Percentiles rank a stretch among this genome's conserved stretches.
Conservation (phyloP, 2,329 filamentous ascomycete genomes). For the Aspergillus amoenus region DNA sequence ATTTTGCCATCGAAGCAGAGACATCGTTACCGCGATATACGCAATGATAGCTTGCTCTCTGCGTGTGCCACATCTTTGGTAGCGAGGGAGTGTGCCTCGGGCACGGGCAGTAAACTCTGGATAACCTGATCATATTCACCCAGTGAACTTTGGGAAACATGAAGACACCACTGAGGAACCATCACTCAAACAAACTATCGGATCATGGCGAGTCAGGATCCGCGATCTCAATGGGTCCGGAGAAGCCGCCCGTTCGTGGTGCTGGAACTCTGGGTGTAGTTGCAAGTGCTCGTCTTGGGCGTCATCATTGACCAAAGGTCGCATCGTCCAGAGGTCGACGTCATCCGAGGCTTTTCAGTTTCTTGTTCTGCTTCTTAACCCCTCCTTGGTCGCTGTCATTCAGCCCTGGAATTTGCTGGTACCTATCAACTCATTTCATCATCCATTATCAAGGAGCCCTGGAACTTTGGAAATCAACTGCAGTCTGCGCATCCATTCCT, state of each 20-base stretch:
- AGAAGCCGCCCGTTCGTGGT: conserved; percentile 10
- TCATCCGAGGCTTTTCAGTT: conserved; percentile 30
- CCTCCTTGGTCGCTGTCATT: not conserved
- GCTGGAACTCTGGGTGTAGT: conserved; percentile 1
- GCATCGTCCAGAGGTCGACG: conserved; percentile 32
- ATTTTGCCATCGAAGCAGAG: not conserved
- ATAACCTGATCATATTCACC: not conserved
- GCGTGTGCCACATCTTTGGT: not conserved
- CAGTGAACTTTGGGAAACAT: not conserved
- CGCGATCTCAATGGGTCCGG: conserved; percentile 12
- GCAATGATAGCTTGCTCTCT: not conserved
- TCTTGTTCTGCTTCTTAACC: conserved; percentile 3
- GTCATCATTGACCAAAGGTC: conserved; percentile 24
- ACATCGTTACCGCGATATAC: not conserved
- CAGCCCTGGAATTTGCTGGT: not conserved
- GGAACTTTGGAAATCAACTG: not conserved
- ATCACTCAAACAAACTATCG: not conserved
- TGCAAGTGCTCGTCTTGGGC: conserved; percentile 13
- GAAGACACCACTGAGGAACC: not conserved
- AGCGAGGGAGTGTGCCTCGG: not conserved
- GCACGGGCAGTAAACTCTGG: not conserved
- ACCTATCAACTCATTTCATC: not conserved
- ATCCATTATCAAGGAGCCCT: not conserved
- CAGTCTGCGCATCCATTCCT: conserved; percentile 4
- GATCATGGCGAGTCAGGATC: conserved; percentile 5